phyloP scores from a whole-genome alignment of 1,284 basidiomycete species.

The Puccinia brachypodii region DNA sequence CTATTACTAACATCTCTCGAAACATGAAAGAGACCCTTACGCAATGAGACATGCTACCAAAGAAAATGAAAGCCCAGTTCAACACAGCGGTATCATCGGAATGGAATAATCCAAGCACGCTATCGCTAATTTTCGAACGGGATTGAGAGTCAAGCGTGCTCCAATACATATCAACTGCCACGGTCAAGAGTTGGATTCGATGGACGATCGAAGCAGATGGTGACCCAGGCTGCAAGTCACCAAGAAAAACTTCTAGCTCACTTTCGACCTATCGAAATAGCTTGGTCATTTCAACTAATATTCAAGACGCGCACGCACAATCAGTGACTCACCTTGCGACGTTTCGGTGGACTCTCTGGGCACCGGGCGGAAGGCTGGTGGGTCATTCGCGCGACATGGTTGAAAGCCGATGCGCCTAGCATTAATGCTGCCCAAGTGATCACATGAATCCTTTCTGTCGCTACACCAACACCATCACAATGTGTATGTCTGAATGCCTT shows the following conservation, averaged over 20 bases:
- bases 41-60: constrained; percentile 68
- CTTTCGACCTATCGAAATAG: constrained; percentile 34
- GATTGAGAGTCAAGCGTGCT: constrained; percentile 63
- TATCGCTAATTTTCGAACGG: constrained; percentile 63
- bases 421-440: constrained; percentile 31
- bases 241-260: constrained; percentile 35
- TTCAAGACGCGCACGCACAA: background rate
- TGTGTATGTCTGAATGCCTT: constrained; percentile 20
- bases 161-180: constrained; percentile 78
- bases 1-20: background rate
- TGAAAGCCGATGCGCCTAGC: constrained; percentile 37
- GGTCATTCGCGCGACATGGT: background rate
- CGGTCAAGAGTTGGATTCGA: constrained; percentile 75
- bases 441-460: constrained; percentile 17
- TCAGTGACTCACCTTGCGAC: constrained; percentile 36
- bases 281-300: background rate
- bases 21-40: constrained; percentile 54
- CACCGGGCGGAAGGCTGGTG: constrained; percentile 8
- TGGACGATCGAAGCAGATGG: constrained; percentile 58
- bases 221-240: constrained; percentile 50
- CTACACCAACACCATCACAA: constrained; percentile 23
- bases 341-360: constrained; percentile 19
- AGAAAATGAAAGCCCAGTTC: constrained; percentile 76
- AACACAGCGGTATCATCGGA: constrained; percentile 69
- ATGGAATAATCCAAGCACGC: constrained; percentile 66